A percentile compares a stretch with the other conserved stretches of the same genome.
Conservation (phyloP, 1,139 yeast genomes). For the Sugiyamaella novakii region DNA sequence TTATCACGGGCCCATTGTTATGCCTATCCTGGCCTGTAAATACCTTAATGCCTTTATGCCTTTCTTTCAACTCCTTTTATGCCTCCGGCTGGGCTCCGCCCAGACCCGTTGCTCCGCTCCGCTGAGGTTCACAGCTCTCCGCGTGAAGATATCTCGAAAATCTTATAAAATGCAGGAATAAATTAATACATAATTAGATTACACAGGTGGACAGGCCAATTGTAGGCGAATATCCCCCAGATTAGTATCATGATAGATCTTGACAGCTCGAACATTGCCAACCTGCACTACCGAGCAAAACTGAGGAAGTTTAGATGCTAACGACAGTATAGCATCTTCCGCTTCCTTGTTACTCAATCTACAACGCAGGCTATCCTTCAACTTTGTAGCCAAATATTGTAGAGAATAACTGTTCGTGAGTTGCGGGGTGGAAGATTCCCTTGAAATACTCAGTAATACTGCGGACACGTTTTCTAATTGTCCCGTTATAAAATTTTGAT, state of each 20-base stretch:
- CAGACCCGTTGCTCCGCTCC: too few species aligned
- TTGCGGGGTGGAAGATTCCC: slow-evolving; percentile 9
- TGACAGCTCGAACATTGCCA: slow-evolving; percentile 29
- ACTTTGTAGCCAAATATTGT: slow-evolving; percentile 25
- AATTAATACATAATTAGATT: neutral
- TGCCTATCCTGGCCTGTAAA: slow-evolving; percentile 14
- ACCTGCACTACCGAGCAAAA: slow-evolving; percentile 25
- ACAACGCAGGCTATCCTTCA: slow-evolving; percentile 28
- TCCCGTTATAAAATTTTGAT: slow-evolving; percentile 31
- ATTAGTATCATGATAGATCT: slow-evolving; percentile 16
- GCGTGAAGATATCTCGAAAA: too few species aligned
- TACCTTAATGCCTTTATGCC: too few species aligned
- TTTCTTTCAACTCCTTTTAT: too few species aligned
- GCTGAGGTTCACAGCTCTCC: too few species aligned
- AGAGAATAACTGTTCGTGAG: slow-evolving; percentile 24
- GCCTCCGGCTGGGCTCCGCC: too few species aligned
- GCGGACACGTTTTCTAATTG: slow-evolving; percentile 34
- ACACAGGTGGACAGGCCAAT: slow-evolving; percentile 12
- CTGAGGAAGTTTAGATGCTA: slow-evolving; percentile 25
- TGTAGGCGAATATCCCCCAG: slow-evolving; percentile 14
- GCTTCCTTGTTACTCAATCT: slow-evolving; percentile 28
- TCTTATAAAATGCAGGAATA: neutral
- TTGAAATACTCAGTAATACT: slow-evolving; percentile 27
- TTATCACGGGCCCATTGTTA: neutral
- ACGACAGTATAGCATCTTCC: slow-evolving; percentile 22